These are phyloP conservation scores for Aspergillus melleus DNA, from an alignment of 2,329 filamentous ascomycete genomes.

Conservation along the genomic window DNA sequence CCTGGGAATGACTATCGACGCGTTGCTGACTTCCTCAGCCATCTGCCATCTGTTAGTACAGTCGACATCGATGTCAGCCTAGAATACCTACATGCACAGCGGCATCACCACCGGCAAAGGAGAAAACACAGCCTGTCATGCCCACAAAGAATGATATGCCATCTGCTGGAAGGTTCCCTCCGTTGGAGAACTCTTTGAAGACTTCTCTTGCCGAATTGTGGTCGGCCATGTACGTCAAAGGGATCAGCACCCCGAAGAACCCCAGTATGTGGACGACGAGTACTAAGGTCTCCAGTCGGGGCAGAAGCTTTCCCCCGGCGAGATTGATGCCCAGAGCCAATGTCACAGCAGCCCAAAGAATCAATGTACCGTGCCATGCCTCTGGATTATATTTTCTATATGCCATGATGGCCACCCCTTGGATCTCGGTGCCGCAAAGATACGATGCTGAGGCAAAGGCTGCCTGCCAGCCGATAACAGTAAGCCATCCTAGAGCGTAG, in stretches of 20 bases:
- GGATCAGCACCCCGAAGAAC: slow-evolving; percentile 54
- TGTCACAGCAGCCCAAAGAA: slow-evolving; percentile 46
- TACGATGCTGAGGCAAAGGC: slow-evolving; percentile 39
- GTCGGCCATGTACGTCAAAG: slow-evolving; percentile 45
- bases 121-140: slow-evolving; percentile 35
- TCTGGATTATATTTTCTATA: slow-evolving; percentile 37
- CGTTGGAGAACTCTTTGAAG: slow-evolving; percentile 51
- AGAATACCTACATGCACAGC: slow-evolving; percentile 37
- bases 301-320: slow-evolving; percentile 43
- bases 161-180: slow-evolving; percentile 46
- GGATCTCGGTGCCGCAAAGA: slow-evolving; percentile 35
- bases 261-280: slow-evolving; percentile 53
- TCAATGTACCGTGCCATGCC: slow-evolving; percentile 52
- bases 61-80: not conserved
- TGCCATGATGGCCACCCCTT: slow-evolving; percentile 40
- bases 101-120: slow-evolving; percentile 39
- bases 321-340: slow-evolving; percentile 47
- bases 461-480: slow-evolving; percentile 45
- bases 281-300: slow-evolving; percentile 50
- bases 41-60: slow-evolving; percentile 18
- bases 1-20: slow-evolving; percentile 35
- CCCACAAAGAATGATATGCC: slow-evolving; percentile 43
- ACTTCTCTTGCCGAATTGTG: slow-evolving; percentile 43
- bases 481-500: slow-evolving; percentile 37
- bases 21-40: slow-evolving; percentile 44